These are phyloP conservation scores for Quillaja saponaria DNA, from an alignment of 306 rosid genomes.

Conservation along the genomic window DNA sequence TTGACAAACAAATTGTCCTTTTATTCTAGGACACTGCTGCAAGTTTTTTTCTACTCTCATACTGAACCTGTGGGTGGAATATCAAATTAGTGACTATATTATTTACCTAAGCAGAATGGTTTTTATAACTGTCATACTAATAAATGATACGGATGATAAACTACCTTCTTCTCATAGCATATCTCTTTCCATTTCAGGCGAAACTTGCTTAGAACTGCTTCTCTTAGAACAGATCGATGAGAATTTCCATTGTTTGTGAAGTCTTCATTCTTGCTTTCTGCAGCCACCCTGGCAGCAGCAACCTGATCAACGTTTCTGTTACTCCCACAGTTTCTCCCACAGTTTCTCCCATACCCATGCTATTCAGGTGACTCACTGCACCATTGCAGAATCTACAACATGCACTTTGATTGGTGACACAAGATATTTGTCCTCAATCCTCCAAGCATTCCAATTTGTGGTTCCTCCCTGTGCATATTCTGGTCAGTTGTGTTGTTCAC, in stretches of 20 bases:
- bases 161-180: slow-evolving; percentile 94
- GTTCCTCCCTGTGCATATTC: slow-evolving; percentile 45
- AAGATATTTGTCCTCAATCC: slow-evolving; percentile 61
- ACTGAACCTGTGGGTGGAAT: slow-evolving; percentile 68
- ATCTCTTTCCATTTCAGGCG: slow-evolving; percentile 92
- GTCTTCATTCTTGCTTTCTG: slow-evolving; percentile 71
- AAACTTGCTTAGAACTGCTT: slow-evolving; percentile 85
- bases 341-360: no score
- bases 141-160: slow-evolving; percentile 1
- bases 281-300: slow-evolving; percentile 40
- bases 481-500: slow-evolving; percentile 39
- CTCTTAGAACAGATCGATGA: slow-evolving; percentile 66
- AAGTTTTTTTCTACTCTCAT: slow-evolving; percentile 96
- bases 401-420: slow-evolving; percentile 69
- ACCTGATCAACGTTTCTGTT: slow-evolving; percentile 59
- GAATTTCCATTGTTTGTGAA: slow-evolving; percentile 41
- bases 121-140: background rate
- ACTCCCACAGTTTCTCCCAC: slow-evolving; percentile 80
- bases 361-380: slow-evolving; percentile 50
- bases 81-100: slow-evolving; percentile 19
- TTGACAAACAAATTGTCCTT: slow-evolving; percentile 96
- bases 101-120: background rate
- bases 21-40: slow-evolving; percentile 96
- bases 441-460: slow-evolving; percentile 51
- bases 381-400: slow-evolving; percentile 75